Percentiles rank a stretch among this genome's conserved stretches.
These are phyloP conservation scores for Rhodomyrtus psidioides DNA, from an alignment of 441 rosid species.

Conservation along the genomic window DNA sequence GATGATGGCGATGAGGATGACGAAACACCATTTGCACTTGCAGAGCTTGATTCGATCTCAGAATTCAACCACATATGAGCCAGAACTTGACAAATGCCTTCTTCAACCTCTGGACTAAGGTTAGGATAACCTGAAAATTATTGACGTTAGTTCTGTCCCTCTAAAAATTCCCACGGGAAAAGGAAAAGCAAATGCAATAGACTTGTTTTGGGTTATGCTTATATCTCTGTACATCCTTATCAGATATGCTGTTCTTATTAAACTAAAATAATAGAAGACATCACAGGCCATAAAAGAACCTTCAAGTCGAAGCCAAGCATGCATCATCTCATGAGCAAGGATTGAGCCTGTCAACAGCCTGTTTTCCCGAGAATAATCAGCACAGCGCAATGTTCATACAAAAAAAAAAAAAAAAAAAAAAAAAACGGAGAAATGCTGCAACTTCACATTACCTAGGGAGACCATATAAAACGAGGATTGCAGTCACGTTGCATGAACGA, in stretches of 20 bases:
- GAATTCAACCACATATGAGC: constrained; percentile 5
- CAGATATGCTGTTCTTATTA: background rate
- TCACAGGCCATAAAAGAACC: background rate
- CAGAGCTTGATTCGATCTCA: background rate
- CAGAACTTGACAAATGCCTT: constrained; percentile 10
- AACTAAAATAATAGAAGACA: background rate
- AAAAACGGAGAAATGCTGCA: background rate
- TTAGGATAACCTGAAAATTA: background rate
- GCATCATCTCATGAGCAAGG: constrained; percentile 10
- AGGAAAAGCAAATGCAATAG: background rate
- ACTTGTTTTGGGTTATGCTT: background rate
- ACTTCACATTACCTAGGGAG: background rate
- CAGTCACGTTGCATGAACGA: background rate
- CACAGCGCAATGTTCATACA: background rate
- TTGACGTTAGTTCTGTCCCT: background rate
- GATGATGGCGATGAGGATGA: background rate
- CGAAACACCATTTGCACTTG: background rate
- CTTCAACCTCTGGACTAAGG: constrained; percentile 3
- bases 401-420: too few species aligned
- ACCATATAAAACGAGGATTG: background rate
- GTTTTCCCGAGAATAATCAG: background rate
- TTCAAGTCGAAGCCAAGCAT: background rate
- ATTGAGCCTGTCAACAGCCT: constrained; percentile 11
- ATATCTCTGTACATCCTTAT: background rate
- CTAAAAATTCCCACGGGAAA: background rate